Evolutionary conservation across 108 stramenopile genomes (phyloP).

Genomic region (Seminavis robusta): DNA sequence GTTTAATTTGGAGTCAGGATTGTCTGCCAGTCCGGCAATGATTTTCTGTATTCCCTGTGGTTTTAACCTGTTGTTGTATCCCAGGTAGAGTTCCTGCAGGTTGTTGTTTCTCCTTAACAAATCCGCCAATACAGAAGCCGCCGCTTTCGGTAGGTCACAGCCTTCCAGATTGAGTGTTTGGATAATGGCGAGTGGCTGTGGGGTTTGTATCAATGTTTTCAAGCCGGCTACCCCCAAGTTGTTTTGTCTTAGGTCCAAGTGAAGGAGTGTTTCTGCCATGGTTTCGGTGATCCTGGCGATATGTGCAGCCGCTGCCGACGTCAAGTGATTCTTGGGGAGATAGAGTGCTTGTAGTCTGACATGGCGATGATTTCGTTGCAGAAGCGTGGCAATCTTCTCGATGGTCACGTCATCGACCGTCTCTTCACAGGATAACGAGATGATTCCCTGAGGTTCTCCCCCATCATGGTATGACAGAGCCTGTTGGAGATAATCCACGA

Average conservation of each 20-base stretch:
- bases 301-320: background rate
- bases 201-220: slow-evolving; percentile 5
- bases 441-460: too few relatives aligned
- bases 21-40: slow-evolving; percentile 8
- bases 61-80: slow-evolving; percentile 28
- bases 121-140: slow-evolving; percentile 13
- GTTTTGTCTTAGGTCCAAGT: slow-evolving; percentile 22
- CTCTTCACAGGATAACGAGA: too few relatives aligned
- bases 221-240: slow-evolving; percentile 9
- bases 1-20: too few relatives aligned
- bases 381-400: too few relatives aligned
- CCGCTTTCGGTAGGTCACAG: slow-evolving; percentile 6
- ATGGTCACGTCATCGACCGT: too few relatives aligned
- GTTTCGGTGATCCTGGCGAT: slow-evolving; percentile 6
- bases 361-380: too few relatives aligned
- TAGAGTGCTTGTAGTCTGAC: too few relatives aligned
- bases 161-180: slow-evolving; percentile 9
- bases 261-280: slow-evolving; percentile 15
- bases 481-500: too few relatives aligned
- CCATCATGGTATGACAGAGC: too few relatives aligned
- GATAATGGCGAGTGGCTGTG: background rate
- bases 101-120: slow-evolving; percentile 19
- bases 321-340: slow-evolving; percentile 19
- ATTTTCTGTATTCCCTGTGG: slow-evolving; percentile 30
- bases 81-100: slow-evolving; percentile 35